These are phyloP conservation scores for Mortierella alpina DNA, from an alignment of 192 early-diverging fungal species.

Conservation along the genomic window DNA sequence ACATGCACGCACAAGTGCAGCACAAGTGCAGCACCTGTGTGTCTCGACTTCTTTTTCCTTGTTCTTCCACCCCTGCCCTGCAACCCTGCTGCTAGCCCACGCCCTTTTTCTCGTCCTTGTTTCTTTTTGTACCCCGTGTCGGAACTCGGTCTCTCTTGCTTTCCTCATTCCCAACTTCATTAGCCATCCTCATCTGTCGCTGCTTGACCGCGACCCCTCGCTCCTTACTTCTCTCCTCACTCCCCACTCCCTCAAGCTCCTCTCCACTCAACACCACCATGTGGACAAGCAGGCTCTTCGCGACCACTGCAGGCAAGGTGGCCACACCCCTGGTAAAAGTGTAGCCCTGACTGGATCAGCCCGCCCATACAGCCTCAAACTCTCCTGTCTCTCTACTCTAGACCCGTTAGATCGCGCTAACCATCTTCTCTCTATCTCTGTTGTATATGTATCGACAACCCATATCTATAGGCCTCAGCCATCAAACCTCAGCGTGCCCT, in stretches of 20 bases:
- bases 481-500: constrained; percentile 13
- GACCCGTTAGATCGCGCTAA: constrained; percentile 5
- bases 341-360: not conserved
- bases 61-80: no score
- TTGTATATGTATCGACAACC: no score
- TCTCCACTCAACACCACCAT: constrained; percentile 13
- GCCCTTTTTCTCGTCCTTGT: not conserved
- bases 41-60: no score
- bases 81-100: no score
- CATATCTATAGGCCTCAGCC: not conserved
- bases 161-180: not conserved
- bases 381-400: no score
- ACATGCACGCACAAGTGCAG: no score
- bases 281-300: constrained; percentile 42
- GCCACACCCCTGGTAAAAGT: constrained; percentile 27
- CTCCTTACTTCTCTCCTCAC: not conserved
- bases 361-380: no score
- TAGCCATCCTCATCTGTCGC: not conserved
- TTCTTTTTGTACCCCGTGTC: not conserved
- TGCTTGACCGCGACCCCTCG: not conserved
- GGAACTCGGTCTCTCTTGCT: not conserved
- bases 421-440: no score
- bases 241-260: not conserved
- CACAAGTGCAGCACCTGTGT: no score
- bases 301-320: constrained; percentile 12